Base-by-base conservation (phyloP, 1,284 basidiomycete genomes). In the Trichosporon coremiiforme region DNA sequence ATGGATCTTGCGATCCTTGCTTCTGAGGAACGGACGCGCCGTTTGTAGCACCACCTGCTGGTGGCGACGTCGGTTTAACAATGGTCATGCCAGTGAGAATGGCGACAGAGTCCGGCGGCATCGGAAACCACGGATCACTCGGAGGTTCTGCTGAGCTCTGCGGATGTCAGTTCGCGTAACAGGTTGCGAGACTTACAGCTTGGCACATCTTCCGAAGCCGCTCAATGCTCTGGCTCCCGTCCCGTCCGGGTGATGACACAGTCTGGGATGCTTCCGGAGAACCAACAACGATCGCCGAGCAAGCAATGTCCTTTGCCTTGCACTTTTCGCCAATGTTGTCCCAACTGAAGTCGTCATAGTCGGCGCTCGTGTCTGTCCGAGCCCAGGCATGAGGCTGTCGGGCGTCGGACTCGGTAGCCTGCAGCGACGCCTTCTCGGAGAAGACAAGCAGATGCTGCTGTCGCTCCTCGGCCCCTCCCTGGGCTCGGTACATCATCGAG, bases 291-390 rank as follows among this genome's bases (percentile, higher is more conserved):
- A 73, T 60, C 15, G 66, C 65, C 41, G 75, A 76, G 41, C 74
- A 73, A 2, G 69, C 65, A 10, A 73, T 68, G 22, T 69, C 71
- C 65, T 68, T 71, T 15, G 63, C 57, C 65, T 70, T 69, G 66
- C 75, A 76, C 20, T 66, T 65, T 1, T 68, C 72, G 6, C 70
- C 72, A 8, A 75, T 68, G 15, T 68, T 69, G 47, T 68, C 69
- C 75, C 75, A 76, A 22, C 68, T 68, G 33, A 70, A 66, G 29
- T 69, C 65, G 65, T 73, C 72, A 45, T 73, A 73, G n/a, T 60
- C 62, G 15, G 70, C 68, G 20, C 66, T 55, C n/a, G 68, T 66
- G 41, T 71, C 70, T 6, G 62, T 70, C 8, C 72, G 70, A 15
- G 68, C 70, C 72, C 70, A 73, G 13, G 70, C 17, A 4, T 41